Conservation (phyloP, 176 grass and related monocot species). For the Elaeis guineensis region DNA sequence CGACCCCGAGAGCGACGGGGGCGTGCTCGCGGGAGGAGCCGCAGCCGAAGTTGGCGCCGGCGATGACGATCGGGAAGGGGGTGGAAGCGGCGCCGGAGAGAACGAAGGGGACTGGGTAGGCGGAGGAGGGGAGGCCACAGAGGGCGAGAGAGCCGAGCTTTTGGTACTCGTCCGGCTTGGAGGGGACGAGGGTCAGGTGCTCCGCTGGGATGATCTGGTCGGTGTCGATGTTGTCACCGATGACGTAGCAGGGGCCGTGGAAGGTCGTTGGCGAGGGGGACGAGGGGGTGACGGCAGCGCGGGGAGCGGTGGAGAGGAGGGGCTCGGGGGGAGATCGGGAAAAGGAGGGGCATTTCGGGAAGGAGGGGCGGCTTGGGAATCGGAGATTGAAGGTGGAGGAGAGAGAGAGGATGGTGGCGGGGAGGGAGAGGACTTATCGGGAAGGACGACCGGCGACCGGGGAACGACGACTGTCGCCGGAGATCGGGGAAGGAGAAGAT, state of each 20-base stretch:
- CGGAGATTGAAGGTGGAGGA: neutral
- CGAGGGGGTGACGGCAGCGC: neutral
- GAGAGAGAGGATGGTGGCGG: too few species aligned
- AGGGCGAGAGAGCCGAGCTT: constrained; percentile 80
- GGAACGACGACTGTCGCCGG: too few species aligned
- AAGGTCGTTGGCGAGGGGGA: constrained; percentile 35
- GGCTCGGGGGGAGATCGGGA: constrained; percentile 3
- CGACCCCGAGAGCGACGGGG: constrained; percentile 76
- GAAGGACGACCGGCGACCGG: too few species aligned
- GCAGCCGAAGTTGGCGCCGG: constrained; percentile 81
- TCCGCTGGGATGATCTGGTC: constrained; percentile 97
- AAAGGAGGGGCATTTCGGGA: neutral
- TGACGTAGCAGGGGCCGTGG: constrained; percentile 72
- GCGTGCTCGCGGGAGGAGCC: constrained; percentile 96
- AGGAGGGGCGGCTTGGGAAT: constrained; percentile 14
- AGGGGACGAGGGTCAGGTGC: constrained; percentile 90
- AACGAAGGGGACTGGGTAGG: constrained; percentile 56
- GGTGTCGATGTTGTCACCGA: constrained; percentile 94
- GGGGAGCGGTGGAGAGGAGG: neutral
- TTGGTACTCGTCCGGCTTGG: constrained; percentile 80
- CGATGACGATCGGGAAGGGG: constrained; percentile 50
- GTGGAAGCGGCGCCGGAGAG: constrained; percentile 34
- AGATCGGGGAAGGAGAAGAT: too few species aligned
- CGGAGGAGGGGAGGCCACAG: constrained; percentile 44
- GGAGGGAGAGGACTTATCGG: too few species aligned